phyloP scores from a whole-genome alignment of 2,329 filamentous ascomycete species.

The Penicillium paneum region DNA sequence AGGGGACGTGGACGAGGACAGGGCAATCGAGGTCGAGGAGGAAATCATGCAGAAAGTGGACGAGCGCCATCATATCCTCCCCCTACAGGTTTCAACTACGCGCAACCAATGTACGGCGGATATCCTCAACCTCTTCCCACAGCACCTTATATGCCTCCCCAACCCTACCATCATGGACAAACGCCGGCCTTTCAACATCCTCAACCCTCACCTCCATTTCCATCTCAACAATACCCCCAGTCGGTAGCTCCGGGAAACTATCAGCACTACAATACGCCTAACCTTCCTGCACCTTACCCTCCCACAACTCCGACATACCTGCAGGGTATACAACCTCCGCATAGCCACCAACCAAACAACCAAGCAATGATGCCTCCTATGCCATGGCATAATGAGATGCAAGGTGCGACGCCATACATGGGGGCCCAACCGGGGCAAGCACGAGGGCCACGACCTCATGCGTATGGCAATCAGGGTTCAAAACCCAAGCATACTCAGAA shows the following conservation, averaged over 20 bases:
- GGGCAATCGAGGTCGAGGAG: constrained; percentile 31
- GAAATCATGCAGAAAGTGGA: constrained; percentile 16
- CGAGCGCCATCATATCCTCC: constrained; percentile 20
- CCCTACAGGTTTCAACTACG: constrained; percentile 27
- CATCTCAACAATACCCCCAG: constrained; percentile 28
- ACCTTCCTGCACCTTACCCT: constrained; percentile 22
- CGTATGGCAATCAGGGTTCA: constrained; percentile 23
- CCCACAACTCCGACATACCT: constrained; percentile 18
- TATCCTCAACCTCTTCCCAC: constrained; percentile 29
- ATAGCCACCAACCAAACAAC: constrained; percentile 22
- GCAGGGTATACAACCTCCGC: constrained; percentile 23
- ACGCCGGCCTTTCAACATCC: constrained; percentile 23
- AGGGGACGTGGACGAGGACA: constrained; percentile 36
- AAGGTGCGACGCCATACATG: constrained; percentile 49
- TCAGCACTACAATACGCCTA: constrained; percentile 28
- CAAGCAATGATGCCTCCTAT: constrained; percentile 54
- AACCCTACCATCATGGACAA: constrained; percentile 27
- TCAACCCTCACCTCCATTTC: constrained; percentile 20
- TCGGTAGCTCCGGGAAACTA: constrained; percentile 25
- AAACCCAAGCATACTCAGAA: constrained; percentile 31
- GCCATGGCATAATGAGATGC: constrained; percentile 54
- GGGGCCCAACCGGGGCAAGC: constrained; percentile 31
- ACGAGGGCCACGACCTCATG: constrained; percentile 24
- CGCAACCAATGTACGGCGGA: constrained; percentile 29
- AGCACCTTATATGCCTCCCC: constrained; percentile 25